Conservation (phyloP, 768 basidiomycete species). For the Suillus clintonianus region DNA sequence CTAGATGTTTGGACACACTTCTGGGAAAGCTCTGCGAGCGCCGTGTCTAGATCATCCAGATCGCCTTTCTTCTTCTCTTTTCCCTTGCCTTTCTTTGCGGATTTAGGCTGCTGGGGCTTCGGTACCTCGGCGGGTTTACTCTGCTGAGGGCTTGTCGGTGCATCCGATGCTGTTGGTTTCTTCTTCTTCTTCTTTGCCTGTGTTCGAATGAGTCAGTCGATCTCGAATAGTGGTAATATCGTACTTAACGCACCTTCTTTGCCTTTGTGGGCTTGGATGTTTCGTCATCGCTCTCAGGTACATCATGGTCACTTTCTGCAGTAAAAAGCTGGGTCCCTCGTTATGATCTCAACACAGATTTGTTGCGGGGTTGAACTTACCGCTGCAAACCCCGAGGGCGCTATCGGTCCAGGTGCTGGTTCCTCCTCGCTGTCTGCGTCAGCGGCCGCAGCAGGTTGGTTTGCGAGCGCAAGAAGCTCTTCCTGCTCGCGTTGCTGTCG, state of each 20-base stretch:
- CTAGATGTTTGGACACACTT: constrained; percentile 48
- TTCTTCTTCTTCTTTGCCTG: constrained; percentile 46
- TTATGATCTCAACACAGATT: constrained; percentile 18
- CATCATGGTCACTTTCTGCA: constrained; percentile 27
- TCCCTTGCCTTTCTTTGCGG: constrained; percentile 60
- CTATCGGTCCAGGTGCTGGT: constrained; percentile 8
- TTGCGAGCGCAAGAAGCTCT: constrained; percentile 63
- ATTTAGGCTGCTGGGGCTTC: constrained; percentile 34
- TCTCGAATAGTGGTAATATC: not conserved
- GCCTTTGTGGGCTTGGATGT: constrained; percentile 15
- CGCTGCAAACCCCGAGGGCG: constrained; percentile 42
- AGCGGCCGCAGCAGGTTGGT: constrained; percentile 21
- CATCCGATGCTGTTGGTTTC: constrained; percentile 17
- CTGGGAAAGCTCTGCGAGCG: constrained; percentile 78
- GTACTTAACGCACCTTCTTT: constrained; percentile 21
- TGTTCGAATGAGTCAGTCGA: constrained; percentile 3
- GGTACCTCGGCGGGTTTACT: constrained; percentile 9
- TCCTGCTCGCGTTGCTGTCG: constrained; percentile 86
- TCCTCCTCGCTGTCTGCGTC: constrained; percentile 38
- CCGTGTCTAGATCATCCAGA: constrained; percentile 81
- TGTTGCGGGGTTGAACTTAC: constrained; percentile 32
- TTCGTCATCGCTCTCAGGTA: constrained; percentile 23
- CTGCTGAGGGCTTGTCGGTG: constrained; percentile 7
- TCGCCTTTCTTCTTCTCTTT: constrained; percentile 65
- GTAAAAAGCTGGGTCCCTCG: constrained; percentile 42